Evolutionary conservation across 2,329 filamentous ascomycete species (phyloP), one percentile per base, ranked within the genome.

Genomic region (Colletotrichum salicis): DNA sequence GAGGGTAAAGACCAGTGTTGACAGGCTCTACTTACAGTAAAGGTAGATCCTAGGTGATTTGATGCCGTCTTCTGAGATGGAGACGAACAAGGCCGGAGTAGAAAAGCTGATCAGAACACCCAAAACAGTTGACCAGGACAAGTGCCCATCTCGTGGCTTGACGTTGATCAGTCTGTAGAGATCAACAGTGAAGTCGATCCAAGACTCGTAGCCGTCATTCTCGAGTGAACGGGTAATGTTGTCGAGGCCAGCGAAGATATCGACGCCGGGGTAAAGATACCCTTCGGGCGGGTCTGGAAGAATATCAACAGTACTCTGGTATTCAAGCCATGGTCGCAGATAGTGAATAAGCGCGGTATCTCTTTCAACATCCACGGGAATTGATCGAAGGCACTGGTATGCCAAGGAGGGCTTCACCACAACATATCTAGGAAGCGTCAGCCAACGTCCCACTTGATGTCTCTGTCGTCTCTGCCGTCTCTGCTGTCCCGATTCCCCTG

Each of bases 201-300:
- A 75, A 15, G 64, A 71, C 4, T 72, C 54, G 48, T 77, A 77
- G 6, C 54, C 51, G 1, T 57, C 68, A 13, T 67, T 31, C 11
- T 67, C 29, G 1, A 77, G 60, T n/a, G 70, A 70, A 15, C 27
- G 7, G 12, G 69, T 65, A 58, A 77, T 76, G 13, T 75, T 72
- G 8, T 71, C 27, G 12, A 77, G 33, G 5, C 76, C 76, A 7
- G 62, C 74, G 13, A 76, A 65, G 13, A 77, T 67, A 29, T 77
- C 74, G 29, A 77, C 74, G 5, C 73, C 75, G 0, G 73, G 72
- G 22, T 73, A 72, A n/a, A 77, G 64, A 56, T 77, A 77, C 31
- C 68, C 73, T 4, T 67, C 62, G 3, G 76, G 75, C 1, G 76
- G 75, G 5, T 63, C 59, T 22, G 64, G 62, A 6, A 77, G 72